These are phyloP conservation scores for Zoysia pacifica DNA, from an alignment of 176 grass and related monocot species.

Conservation along the genomic window DNA sequence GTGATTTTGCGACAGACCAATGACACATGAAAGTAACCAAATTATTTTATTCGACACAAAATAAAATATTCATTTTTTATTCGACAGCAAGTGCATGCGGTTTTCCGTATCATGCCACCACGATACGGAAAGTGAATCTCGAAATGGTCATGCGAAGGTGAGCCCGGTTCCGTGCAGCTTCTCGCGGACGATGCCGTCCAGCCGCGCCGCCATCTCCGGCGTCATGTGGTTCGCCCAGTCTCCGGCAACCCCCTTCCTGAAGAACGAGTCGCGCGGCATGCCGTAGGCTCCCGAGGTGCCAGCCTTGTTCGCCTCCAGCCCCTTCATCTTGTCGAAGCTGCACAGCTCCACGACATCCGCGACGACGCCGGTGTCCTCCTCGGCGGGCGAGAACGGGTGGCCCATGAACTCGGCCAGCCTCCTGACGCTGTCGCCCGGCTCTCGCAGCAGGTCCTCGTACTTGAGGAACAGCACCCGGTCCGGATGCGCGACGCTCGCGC, in stretches of 20 bases:
- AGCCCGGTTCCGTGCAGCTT: conserved; percentile 35
- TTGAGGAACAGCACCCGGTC: conserved; percentile 48
- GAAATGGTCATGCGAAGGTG: neutral
- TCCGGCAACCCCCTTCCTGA: conserved; percentile 47
- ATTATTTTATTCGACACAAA: too few relatives aligned
- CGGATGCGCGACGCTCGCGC: conserved; percentile 13
- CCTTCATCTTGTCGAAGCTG: conserved; percentile 52
- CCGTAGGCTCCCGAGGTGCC: neutral
- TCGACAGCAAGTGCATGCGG: too few relatives aligned
- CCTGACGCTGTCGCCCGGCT: conserved; percentile 25
- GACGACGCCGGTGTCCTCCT: conserved; percentile 37
- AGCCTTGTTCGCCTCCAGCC: conserved; percentile 36
- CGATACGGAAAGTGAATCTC: neutral
- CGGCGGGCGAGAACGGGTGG: conserved; percentile 39
- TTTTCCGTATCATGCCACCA: too few relatives aligned
- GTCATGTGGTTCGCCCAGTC: conserved; percentile 61
- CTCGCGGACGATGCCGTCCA: conserved; percentile 28
- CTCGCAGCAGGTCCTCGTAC: conserved; percentile 53
- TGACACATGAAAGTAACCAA: too few relatives aligned
- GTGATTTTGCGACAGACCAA: too few relatives aligned
- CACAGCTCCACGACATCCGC: conserved; percentile 44
- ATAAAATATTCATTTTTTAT: too few relatives aligned
- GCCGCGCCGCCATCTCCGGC: conserved; percentile 38
- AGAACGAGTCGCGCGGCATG: neutral
- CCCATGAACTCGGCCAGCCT: conserved; percentile 48